Base-by-base conservation (phyloP, 176 grass and related monocot genomes). In the Musa acuminata region DNA sequence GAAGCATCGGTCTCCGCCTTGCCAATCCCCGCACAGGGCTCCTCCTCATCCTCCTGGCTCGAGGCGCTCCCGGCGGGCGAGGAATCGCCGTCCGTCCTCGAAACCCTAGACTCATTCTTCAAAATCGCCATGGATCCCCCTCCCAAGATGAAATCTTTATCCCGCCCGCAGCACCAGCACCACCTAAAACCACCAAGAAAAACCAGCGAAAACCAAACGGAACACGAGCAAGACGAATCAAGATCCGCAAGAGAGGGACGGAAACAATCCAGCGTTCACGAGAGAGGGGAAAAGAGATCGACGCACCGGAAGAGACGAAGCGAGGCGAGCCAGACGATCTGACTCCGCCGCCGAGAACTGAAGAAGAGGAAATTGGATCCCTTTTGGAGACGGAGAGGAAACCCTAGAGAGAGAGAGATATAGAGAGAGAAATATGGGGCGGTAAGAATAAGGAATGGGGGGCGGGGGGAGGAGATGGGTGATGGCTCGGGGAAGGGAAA, bases 111-210 rank as follows among this genome's bases (percentile, higher is more conserved):
- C 43, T 66, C 79, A 78, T 55, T 77, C 85, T 79, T 92, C 25
- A 96, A 83, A 80, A 92, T 90, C 93, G 89, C 81, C 93, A 96
- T 96, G 78, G 72, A 53, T 52, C 48, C 80, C 51, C 59, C 69
- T 71, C 75, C 53, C 71, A 49, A 2, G 35, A 69, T 49, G 66
- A 13, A 49, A 69, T 17, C 16, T 49, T 69, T 69, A 69, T 13
- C 26, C 35, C 16, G 29, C 29, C 66, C 43, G 63, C 63, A 65
- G 25, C 63, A 58, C 29, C 68, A 43, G 2, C 26, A 64, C 23
- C 60, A 78, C 25, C 24, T 49, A 80, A 43, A 53, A 29, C 53
- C 64, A 13, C 10, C 9, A 27, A 59, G 59, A 43, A 35, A 13
- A 49, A 50, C 43, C 2, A 3, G 13, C 62, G 13, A 19, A 72